These are phyloP conservation scores for Euphorbia peplus DNA, from an alignment of 345 rosid species.

Conservation along the genomic window DNA sequence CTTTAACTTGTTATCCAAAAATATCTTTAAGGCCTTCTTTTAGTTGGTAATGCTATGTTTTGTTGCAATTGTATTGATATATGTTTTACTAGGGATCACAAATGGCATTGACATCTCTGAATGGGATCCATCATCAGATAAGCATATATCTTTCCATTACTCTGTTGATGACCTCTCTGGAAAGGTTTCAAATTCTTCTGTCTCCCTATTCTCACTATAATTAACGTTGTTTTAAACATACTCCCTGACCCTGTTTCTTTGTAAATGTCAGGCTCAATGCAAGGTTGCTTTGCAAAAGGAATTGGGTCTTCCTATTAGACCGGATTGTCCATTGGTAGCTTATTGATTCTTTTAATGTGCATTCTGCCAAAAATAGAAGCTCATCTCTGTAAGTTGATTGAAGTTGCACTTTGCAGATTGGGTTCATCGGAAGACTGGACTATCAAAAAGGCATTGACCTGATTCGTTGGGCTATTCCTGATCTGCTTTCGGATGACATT, in stretches of 20 bases:
- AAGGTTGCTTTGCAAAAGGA: conserved; percentile 88
- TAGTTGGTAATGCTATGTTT: background rate
- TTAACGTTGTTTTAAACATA: background rate
- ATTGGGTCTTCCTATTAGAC: conserved; percentile 77
- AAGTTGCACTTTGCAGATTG: conserved; percentile 53
- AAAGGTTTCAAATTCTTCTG: conserved; percentile 48
- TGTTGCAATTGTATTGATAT: background rate
- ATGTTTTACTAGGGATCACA: conserved; percentile 59
- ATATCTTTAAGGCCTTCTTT: background rate
- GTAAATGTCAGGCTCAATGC: conserved; percentile 57
- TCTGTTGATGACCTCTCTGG: conserved; percentile 67
- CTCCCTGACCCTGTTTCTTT: conserved; percentile 25
- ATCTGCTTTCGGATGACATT: conserved; percentile 80
- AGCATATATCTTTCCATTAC: conserved; percentile 59
- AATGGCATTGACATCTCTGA: conserved; percentile 81
- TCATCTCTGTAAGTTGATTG: conserved; percentile 16
- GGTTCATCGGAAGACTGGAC: conserved; percentile 93
- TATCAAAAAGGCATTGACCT: conserved; percentile 94
- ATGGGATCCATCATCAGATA: conserved; percentile 83
- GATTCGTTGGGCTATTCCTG: conserved; percentile 61
- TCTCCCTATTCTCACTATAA: background rate
- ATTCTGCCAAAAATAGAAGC: background rate
- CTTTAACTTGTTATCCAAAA: background rate
- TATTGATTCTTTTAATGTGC: conserved; percentile 5
- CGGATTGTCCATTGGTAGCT: conserved; percentile 82